A percentile compares a stretch with the other conserved stretches of the same genome.
phyloP scores from a whole-genome alignment of 495 filamentous ascomycete genomes.

The Letharia lupina region DNA sequence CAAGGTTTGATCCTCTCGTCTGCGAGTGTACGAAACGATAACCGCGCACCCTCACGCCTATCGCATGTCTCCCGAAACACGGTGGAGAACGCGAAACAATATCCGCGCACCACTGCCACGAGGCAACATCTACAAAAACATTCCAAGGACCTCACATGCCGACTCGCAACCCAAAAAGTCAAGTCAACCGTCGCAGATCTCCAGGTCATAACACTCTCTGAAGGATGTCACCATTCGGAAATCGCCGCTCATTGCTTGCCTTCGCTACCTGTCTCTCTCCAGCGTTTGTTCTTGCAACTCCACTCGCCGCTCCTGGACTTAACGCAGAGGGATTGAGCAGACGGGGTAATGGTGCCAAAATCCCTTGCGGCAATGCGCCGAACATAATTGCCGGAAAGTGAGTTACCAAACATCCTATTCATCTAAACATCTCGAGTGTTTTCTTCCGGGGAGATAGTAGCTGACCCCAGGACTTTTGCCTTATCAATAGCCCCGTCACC shows the following conservation, averaged over 20 bases:
- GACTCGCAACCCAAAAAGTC: neutral
- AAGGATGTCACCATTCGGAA: neutral
- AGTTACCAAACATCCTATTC: neutral
- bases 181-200: neutral
- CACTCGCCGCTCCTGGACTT: neutral
- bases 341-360: neutral
- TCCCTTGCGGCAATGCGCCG: conserved; percentile 2
- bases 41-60: neutral
- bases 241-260: neutral
- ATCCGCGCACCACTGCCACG: neutral
- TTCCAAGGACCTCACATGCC: neutral
- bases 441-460: neutral
- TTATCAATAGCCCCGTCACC: neutral
- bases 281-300: neutral
- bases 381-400: neutral
- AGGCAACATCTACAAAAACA: neutral
- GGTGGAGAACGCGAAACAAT: neutral
- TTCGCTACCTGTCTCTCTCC: neutral
- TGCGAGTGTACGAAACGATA: neutral
- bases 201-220: neutral
- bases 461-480: neutral
- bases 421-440: neutral
- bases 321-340: neutral
- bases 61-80: conserved; percentile 5
- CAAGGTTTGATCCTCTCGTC: neutral